Conservation (phyloP, 2,329 filamentous ascomycete genomes). For the Xylaria sp. region DNA sequence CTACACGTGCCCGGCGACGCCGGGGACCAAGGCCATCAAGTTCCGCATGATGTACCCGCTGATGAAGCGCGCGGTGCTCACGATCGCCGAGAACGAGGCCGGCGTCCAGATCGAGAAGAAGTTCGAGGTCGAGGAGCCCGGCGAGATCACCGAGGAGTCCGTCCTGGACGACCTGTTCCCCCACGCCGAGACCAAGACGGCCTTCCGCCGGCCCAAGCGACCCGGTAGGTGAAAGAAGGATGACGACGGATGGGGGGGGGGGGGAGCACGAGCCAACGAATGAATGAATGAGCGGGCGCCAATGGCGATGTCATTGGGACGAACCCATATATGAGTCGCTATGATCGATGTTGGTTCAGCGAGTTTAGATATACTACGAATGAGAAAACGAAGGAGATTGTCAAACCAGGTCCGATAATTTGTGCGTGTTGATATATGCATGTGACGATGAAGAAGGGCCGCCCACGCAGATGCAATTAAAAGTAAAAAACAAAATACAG, state of each 20-base stretch:
- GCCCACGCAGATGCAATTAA: background rate
- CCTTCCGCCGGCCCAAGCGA: conserved; percentile 77
- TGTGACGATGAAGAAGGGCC: too few relatives aligned
- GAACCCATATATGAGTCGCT: too few relatives aligned
- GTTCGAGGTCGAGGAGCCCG: conserved; percentile 68
- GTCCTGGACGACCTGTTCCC: conserved; percentile 71
- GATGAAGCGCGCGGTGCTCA: conserved; percentile 68
- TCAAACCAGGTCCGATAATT: too few relatives aligned
- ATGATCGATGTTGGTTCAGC: too few relatives aligned
- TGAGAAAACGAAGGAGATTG: too few relatives aligned
- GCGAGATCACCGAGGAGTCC: conserved; percentile 69
- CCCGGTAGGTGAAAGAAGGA: conserved; percentile 60
- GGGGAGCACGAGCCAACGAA: too few relatives aligned
- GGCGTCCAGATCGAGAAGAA: conserved; percentile 70
- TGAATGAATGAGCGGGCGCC: too few relatives aligned
- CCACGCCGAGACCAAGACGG: conserved; percentile 65
- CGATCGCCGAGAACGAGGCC: conserved; percentile 66
- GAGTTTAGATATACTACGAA: too few relatives aligned
- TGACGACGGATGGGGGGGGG: background rate
- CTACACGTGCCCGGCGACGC: conserved; percentile 74
- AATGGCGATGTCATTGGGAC: too few relatives aligned
- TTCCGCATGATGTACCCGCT: conserved; percentile 83
- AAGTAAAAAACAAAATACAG: background rate
- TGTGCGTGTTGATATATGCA: too few relatives aligned
- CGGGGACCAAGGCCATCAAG: conserved; percentile 69